phyloP scores from a whole-genome alignment of 495 filamentous ascomycete genomes.

The Aspergillus coremiiformis region DNA sequence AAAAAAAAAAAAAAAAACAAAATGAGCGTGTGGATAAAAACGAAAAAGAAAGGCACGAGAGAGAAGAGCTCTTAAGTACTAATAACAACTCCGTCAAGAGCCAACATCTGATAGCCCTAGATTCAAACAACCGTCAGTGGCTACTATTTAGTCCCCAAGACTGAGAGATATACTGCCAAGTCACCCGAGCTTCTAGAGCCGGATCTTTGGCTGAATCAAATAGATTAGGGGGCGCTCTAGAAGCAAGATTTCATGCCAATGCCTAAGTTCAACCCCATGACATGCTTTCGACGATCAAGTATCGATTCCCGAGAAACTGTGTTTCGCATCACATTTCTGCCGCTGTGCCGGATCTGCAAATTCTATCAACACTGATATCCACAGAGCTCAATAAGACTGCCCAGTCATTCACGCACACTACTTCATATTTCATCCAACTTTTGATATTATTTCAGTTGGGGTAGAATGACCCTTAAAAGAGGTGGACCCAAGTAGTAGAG shows the following conservation, averaged over 20 bases:
- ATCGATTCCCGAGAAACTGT: neutral
- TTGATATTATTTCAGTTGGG: neutral
- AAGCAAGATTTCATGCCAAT: neutral
- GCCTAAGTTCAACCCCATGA: neutral
- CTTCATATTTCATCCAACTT: neutral
- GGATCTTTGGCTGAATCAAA: neutral
- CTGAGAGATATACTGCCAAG: neutral
- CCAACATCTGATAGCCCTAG: neutral
- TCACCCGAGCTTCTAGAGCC: neutral
- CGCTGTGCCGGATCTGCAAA: neutral
- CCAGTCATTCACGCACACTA: neutral
- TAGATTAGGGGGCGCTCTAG: neutral
- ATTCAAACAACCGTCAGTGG: neutral
- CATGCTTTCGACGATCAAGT: neutral
- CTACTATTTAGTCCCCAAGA: neutral
- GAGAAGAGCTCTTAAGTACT: neutral
- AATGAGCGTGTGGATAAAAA: neutral
- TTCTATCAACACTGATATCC: neutral
- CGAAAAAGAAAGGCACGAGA: neutral
- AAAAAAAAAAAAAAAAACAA: neutral
- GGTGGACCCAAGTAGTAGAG: neutral
- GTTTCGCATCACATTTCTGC: neutral
- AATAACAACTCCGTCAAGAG: neutral
- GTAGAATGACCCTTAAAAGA: neutral
- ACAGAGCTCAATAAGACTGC: neutral